Base-by-base conservation (phyloP, 352 stramenopile species). In the Phytophthora aleatoria region DNA sequence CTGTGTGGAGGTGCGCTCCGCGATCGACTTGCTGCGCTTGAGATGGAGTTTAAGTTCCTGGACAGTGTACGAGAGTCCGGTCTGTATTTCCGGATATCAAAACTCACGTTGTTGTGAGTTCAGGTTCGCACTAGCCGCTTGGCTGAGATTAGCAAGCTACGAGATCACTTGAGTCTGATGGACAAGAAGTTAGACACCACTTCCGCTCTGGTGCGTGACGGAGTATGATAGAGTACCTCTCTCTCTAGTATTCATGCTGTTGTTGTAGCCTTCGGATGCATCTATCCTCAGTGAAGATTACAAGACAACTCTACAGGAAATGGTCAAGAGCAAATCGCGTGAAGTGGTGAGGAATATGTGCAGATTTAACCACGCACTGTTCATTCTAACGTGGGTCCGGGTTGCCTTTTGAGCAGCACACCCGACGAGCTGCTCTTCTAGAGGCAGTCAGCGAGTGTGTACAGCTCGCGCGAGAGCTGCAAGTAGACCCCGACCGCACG, bases 11-110 rank as follows among this genome's bases (percentile, higher is more conserved):
- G 54, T 11, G 39, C 65, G n/a, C 60, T 81, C 9, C 69, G 74
- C 1, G 71, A 85, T 30, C 45, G 54, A 49, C 61, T 83, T 15
- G 62, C 64, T 11, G 57, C 69, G 12, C 47, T 85, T 30, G 69
- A 81, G 50, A 65, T 78, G 41, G 76, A 82, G 36, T 73, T 71
- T 33, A 69, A 77, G 15, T 76, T 74, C 33, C 43, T 85, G 3
- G 61, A 81, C 16, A 73, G 70, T 57, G 76, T 85, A 64, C 31
- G 31, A 2, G 6, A 3, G n/a, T 41, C 28, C 36, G 27, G 3
- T 41, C 35, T 41, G 1, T 9, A 41, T 12, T 3, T 41, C 5
- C 35, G 12, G 35, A 16, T 2, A 4, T n/a, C 10, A 2, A 20
- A 16, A 51, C 15, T 49, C 0, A 36, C 2, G 9, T 47, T 12